Conservation (phyloP, 1,284 basidiomycete species). For the Cutaneotrichosporon sp. region DNA sequence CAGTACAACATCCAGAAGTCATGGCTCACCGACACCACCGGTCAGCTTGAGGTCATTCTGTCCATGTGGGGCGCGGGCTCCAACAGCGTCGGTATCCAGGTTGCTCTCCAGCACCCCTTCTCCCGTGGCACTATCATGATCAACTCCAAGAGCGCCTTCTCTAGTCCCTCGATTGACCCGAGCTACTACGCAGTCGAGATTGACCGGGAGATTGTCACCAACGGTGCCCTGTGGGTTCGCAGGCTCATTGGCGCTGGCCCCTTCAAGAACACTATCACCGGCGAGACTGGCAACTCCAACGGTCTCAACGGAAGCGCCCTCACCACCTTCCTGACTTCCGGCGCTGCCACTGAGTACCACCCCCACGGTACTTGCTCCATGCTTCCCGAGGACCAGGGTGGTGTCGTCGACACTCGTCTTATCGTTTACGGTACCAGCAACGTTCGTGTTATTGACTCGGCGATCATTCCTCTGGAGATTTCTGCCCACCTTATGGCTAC, state of each 20-base stretch:
- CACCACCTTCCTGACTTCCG: slow-evolving; percentile 34
- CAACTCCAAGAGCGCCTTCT: slow-evolving; percentile 56
- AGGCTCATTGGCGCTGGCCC: slow-evolving; percentile 31
- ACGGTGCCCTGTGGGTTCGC: slow-evolving; percentile 36
- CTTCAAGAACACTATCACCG: slow-evolving; percentile 28
- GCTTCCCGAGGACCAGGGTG: slow-evolving; percentile 59
- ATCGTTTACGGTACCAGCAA: slow-evolving; percentile 60
- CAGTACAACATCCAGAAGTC: slow-evolving; percentile 39
- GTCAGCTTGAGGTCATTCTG: slow-evolving; percentile 47
- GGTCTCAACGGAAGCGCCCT: slow-evolving; percentile 33
- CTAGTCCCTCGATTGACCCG: slow-evolving; percentile 59
- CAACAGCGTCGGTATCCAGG: slow-evolving; percentile 41
- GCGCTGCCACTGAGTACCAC: slow-evolving; percentile 53
- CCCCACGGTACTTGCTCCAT: slow-evolving; percentile 61
- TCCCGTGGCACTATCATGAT: slow-evolving; percentile 52
- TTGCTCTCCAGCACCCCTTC: slow-evolving; percentile 49
- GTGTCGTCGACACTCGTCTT: slow-evolving; percentile 61
- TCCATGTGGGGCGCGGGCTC: slow-evolving; percentile 34
- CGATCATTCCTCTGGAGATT: slow-evolving; percentile 50
- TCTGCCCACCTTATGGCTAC: slow-evolving; percentile 50
- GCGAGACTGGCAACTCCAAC: slow-evolving; percentile 27
- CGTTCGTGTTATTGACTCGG: slow-evolving; percentile 50
- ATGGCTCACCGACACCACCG: slow-evolving; percentile 32
- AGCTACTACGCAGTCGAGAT: slow-evolving; percentile 53
- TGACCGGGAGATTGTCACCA: slow-evolving; percentile 39